A percentile compares a stretch with the other conserved stretches of the same genome.
Evolutionary conservation across 2,329 filamentous ascomycete genomes (phyloP).

Genomic region (Pseudogymnoascus sp.): DNA sequence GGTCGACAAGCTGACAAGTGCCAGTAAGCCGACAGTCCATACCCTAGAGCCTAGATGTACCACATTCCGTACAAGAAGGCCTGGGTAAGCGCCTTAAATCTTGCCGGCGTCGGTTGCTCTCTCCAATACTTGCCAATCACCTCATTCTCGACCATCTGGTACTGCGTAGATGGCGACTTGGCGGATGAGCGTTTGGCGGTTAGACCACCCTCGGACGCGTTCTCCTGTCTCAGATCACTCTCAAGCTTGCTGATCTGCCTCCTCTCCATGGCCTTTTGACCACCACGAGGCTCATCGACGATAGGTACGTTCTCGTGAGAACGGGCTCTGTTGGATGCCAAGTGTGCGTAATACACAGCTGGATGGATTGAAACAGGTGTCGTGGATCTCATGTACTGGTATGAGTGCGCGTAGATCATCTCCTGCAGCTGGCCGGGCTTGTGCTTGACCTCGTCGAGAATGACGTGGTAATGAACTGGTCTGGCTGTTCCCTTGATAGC

Average conservation of each 20-base stretch:
- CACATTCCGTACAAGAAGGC: slow-evolving; percentile 27
- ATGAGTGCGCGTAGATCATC: slow-evolving; percentile 91
- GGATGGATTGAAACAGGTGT: slow-evolving; percentile 79
- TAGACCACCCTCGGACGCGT: slow-evolving; percentile 20
- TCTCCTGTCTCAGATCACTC: slow-evolving; percentile 10
- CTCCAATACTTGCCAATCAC: slow-evolving; percentile 2
- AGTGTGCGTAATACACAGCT: slow-evolving; percentile 90
- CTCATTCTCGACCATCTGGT: slow-evolving; percentile 13
- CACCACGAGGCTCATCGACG: slow-evolving; percentile 37
- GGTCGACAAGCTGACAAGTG: neutral
- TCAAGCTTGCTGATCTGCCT: slow-evolving; percentile 16
- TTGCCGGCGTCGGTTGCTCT: slow-evolving; percentile 5
- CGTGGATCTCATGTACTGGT: slow-evolving; percentile 85
- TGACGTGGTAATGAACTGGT: slow-evolving; percentile 85
- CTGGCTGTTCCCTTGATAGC: slow-evolving; percentile 93
- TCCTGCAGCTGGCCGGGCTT: slow-evolving; percentile 64
- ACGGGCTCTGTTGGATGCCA: slow-evolving; percentile 73
- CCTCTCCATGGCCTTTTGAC: slow-evolving; percentile 34
- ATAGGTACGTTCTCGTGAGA: slow-evolving; percentile 55
- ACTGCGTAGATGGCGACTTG: slow-evolving; percentile 25
- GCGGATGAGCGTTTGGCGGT: slow-evolving; percentile 15
- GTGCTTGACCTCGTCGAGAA: slow-evolving; percentile 71
- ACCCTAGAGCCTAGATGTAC: slow-evolving; percentile 24
- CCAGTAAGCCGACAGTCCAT: neutral
- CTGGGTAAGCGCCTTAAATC: slow-evolving; percentile 4